phyloP scores from a whole-genome alignment of 1,139 yeast species.

The Pneumocystis oryctolagi region DNA sequence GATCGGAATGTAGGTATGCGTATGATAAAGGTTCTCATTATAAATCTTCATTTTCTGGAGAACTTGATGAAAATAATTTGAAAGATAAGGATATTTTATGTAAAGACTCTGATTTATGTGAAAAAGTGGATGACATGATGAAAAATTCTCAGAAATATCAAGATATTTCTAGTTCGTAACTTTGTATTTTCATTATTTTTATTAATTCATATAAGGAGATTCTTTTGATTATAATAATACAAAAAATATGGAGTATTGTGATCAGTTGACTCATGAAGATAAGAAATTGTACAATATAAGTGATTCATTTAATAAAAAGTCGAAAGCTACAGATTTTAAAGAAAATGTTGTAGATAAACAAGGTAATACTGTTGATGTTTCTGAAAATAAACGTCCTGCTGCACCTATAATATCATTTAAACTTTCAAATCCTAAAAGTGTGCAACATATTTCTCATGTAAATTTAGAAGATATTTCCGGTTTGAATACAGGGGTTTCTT shows the following conservation, averaged over 20 bases:
- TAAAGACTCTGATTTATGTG: background rate
- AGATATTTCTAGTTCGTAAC: background rate
- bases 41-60: background rate
- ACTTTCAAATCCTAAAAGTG: background rate
- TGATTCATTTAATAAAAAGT: background rate
- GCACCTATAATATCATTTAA: background rate
- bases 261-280: background rate
- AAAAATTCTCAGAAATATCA: background rate
- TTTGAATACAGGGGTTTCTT: background rate
- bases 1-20: background rate
- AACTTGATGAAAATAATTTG: background rate
- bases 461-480: background rate
- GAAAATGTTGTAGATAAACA: background rate
- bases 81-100: background rate
- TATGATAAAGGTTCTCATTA: background rate
- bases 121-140: background rate
- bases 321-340: background rate
- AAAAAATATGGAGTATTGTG: background rate
- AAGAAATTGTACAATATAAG: background rate
- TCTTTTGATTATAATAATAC: background rate
- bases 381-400: background rate
- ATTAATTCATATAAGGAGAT: background rate
- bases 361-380: background rate
- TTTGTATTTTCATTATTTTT: background rate
- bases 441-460: background rate